Evolutionary conservation across 257 asterid genomes (phyloP).

Genomic region (Cinchona pubescens): DNA sequence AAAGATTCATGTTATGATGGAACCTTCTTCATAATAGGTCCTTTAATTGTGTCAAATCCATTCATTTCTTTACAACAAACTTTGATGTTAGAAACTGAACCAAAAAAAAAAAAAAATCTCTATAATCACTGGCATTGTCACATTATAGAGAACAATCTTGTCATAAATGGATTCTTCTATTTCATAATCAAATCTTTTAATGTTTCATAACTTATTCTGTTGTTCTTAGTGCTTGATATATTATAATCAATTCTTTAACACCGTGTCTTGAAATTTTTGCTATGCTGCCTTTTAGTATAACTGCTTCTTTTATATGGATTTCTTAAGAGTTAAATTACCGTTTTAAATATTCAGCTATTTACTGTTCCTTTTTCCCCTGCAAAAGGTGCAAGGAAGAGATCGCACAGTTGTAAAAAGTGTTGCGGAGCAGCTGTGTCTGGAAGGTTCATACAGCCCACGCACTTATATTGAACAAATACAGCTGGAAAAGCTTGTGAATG

Average conservation of each 20-base stretch:
- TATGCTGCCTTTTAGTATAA: not conserved
- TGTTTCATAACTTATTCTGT: not conserved
- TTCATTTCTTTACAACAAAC: not conserved
- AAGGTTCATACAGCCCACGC: slow-evolving; percentile 80
- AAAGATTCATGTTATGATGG: not conserved
- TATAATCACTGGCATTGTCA: not conserved
- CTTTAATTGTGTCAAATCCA: not conserved
- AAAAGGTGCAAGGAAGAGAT: slow-evolving; percentile 93
- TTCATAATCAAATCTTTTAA: not conserved
- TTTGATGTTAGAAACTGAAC: not conserved
- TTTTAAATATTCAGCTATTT: not conserved
- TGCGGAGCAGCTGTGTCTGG: slow-evolving; percentile 84
- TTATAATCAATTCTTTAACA: not conserved
- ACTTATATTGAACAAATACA: slow-evolving; percentile 98
- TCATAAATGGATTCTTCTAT: not conserved
- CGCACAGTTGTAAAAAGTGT: slow-evolving; percentile 57
- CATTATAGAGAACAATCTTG: not conserved
- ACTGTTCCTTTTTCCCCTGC: slow-evolving; percentile 1
- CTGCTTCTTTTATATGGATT: not conserved
- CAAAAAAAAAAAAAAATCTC: not conserved
- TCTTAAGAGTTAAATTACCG: not conserved
- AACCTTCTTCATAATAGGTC: not conserved
- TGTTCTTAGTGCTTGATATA: not conserved
- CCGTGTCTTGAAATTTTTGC: not conserved
- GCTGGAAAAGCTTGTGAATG: slow-evolving; percentile 88